These are phyloP conservation scores for Cytospora piceae DNA, from an alignment of 2,329 filamentous ascomycete genomes.

Conservation along the genomic window DNA sequence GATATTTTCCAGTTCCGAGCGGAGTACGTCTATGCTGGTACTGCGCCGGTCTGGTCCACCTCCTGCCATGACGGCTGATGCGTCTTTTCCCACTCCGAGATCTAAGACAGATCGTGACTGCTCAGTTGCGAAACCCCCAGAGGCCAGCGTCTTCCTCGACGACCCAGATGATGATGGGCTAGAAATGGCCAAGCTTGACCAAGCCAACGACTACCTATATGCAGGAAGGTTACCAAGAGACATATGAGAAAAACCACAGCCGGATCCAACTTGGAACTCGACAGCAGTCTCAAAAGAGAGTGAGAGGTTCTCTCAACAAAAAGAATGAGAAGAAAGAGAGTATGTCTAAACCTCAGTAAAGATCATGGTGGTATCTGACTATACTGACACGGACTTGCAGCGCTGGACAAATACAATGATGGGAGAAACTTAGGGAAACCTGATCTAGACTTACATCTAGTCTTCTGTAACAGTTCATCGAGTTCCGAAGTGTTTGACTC, in stretches of 20 bases:
- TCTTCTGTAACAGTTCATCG: too few species aligned
- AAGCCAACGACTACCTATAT: background rate
- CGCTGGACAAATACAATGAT: background rate
- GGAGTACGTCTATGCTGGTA: conserved; percentile 32
- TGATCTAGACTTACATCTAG: background rate
- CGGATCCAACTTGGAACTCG: background rate
- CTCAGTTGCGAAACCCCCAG: background rate
- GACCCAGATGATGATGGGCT: background rate
- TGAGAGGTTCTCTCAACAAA: background rate
- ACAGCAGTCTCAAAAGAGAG: background rate
- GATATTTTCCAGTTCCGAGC: conserved; percentile 36
- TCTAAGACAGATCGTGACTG: background rate
- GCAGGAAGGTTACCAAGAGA: background rate
- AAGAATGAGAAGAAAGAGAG: background rate
- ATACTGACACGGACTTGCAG: background rate
- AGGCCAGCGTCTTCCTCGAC: background rate
- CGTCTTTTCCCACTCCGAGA: background rate
- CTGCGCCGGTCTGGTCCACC: conserved; percentile 27
- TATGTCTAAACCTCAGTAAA: background rate
- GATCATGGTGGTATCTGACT: background rate
- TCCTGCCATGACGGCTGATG: conserved; percentile 33
- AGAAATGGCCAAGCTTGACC: background rate
- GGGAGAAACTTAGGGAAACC: background rate
- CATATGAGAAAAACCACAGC: background rate
- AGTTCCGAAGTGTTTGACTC: background rate